Evolutionary conservation across 2,329 filamentous ascomycete genomes (phyloP).

Genomic region (Pseudogymnoascus sp.): DNA sequence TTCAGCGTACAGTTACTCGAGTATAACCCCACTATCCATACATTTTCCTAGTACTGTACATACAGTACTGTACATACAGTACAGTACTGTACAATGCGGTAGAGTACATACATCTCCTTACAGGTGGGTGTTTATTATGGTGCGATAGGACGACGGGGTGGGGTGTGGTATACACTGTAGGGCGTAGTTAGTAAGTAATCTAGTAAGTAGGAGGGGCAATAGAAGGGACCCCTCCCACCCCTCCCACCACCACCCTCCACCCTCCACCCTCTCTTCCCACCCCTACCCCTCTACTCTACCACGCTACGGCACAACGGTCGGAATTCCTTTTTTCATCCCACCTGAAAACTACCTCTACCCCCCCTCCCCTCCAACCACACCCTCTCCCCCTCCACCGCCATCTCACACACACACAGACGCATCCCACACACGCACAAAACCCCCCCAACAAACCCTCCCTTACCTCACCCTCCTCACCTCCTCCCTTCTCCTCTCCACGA

Average conservation of each 20-base stretch:
- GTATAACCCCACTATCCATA: neutral
- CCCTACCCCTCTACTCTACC: neutral
- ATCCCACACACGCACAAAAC: neutral
- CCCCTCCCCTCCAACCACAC: neutral
- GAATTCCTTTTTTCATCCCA: slow-evolving; percentile 3
- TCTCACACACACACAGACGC: neutral
- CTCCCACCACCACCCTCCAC: neutral
- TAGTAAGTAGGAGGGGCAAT: too few relatives aligned
- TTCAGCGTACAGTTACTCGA: neutral
- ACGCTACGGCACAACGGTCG: neutral
- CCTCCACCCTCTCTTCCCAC: neutral
- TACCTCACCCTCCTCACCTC: neutral
- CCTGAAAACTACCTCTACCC: neutral
- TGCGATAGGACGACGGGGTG: too few relatives aligned
- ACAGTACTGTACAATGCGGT: neutral
- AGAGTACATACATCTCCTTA: neutral
- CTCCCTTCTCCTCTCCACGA: neutral
- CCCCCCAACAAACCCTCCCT: neutral
- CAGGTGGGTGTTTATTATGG: too few relatives aligned
- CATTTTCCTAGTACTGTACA: neutral
- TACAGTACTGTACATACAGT: neutral
- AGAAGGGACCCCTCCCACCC: too few relatives aligned
- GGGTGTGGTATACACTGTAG: too few relatives aligned
- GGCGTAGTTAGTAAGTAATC: too few relatives aligned
- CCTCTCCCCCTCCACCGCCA: neutral